Base-by-base conservation (phyloP, 176 grass and related monocot genomes). In the Oryza punctata region DNA sequence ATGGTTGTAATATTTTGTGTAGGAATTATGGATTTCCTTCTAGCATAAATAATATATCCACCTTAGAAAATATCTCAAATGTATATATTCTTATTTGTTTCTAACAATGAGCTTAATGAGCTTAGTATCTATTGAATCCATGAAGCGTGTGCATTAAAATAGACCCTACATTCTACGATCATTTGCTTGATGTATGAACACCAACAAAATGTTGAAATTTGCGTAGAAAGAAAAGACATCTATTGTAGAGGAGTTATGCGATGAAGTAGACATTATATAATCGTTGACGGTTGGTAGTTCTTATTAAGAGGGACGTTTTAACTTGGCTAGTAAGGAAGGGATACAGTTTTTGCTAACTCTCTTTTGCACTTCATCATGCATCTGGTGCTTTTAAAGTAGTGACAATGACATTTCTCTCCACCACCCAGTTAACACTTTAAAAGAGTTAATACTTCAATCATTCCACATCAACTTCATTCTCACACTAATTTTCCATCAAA, bases 301-400 rank as follows among this genome's bases (percentile, higher is more conserved):
- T 11, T 19, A 14, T 50, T 7, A 29, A 65, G 7, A 12, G 7
- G 13, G n/a, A 59, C 21, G 49, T 15, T 76, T 32, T 30, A 44
- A 43, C 73, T 80, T 86, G 60, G 29, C 1, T 41, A 14, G 14
- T 10, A 81, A 86, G 77, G 32, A 86, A 86, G 78, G 85, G 30
- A 86, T 74, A 52, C 26, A 21, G 11, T 75, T 72, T 43, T 75
- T 24, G 26, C n/a, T 13, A 6, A 69, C 24, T 29, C 27, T 43
- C 16, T 76, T 75, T 43, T 41, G 10, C 44, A 68, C 30, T 19
- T 24, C 21, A 47, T 33, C 8, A 27, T 49, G 24, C 3, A 68
- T 68, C 5, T 49, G 12, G 30, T 11, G 6, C 33, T 69, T 60
- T 23, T 6, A 21, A 19, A 8, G 30, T n/a, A 16, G 23, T 2